These are phyloP conservation scores for Candida nemodendra DNA, from an alignment of 805 yeast genomes.

Conservation along the genomic window DNA sequence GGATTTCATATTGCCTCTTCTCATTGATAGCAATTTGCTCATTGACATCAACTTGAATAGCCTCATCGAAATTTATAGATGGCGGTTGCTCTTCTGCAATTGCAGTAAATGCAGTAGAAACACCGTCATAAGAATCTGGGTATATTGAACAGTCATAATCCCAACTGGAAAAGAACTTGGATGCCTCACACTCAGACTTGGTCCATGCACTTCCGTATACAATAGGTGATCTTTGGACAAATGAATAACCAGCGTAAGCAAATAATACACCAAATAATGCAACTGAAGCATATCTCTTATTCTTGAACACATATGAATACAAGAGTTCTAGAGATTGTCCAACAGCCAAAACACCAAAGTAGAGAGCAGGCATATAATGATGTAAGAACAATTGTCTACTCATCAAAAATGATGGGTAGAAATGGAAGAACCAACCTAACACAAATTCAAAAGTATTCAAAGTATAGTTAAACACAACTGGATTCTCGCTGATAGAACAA, in stretches of 20 bases:
- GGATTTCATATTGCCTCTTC: slow-evolving; percentile 1
- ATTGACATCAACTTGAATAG: slow-evolving; percentile 7
- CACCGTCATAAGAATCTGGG: slow-evolving; percentile 32
- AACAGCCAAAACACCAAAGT: slow-evolving; percentile 52
- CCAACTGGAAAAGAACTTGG: slow-evolving; percentile 69
- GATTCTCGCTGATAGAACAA: slow-evolving; percentile 40
- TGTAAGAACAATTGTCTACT: slow-evolving; percentile 90
- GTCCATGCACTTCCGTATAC: slow-evolving; percentile 85
- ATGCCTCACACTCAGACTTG: slow-evolving; percentile 54
- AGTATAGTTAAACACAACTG: slow-evolving; percentile 63
- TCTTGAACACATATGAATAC: slow-evolving; percentile 29
- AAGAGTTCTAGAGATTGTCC: slow-evolving; percentile 34
- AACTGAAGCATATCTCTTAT: slow-evolving; percentile 45
- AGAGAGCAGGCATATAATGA: slow-evolving; percentile 90
- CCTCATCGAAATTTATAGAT: slow-evolving; percentile 14
- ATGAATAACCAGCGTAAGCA: slow-evolving; percentile 51
- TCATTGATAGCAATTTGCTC: not conserved
- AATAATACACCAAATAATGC: slow-evolving; percentile 48
- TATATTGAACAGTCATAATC: slow-evolving; percentile 80
- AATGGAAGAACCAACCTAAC: slow-evolving; percentile 72
- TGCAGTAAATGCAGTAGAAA: slow-evolving; percentile 5
- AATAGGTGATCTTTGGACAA: slow-evolving; percentile 64
- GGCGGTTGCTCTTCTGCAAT: slow-evolving; percentile 8
- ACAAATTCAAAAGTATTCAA: slow-evolving; percentile 59
- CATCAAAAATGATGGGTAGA: slow-evolving; percentile 79